Evolutionary conservation across 208 protist genomes (phyloP).

Genomic region (Tritrichomonas foetus): DNA sequence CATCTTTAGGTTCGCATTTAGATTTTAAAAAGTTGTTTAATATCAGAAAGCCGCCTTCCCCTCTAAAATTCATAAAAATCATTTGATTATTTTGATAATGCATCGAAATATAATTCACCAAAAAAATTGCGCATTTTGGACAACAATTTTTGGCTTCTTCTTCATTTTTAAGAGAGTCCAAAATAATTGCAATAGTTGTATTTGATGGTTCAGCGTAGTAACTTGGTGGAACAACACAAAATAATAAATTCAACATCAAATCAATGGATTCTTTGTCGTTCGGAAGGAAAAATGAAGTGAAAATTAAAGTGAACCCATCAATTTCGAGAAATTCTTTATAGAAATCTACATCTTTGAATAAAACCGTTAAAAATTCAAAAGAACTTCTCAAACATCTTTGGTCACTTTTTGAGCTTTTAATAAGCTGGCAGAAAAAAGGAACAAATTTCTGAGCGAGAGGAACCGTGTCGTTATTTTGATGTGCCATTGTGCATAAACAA

Average conservation of each 20-base stretch:
- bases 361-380: neutral
- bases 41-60: neutral
- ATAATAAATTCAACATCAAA: neutral
- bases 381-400: neutral
- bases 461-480: too few relatives aligned
- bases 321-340: neutral
- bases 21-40: neutral
- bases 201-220: neutral
- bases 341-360: neutral
- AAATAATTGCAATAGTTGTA: neutral
- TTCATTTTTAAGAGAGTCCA: neutral
- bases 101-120: neutral
- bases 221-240: neutral
- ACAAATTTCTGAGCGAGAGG: neutral
- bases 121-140: neutral
- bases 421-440: neutral
- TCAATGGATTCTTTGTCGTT: neutral
- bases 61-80: neutral
- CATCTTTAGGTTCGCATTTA: neutral
- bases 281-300: neutral
- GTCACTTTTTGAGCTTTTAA: neutral
- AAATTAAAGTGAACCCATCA: slow-evolving; percentile 27
- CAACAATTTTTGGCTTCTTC: neutral
- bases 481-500: too few relatives aligned
- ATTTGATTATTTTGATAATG: neutral